These are phyloP conservation scores for Curvularia hawaiiensis DNA, from an alignment of 2,329 filamentous ascomycete genomes.

Conservation along the genomic window DNA sequence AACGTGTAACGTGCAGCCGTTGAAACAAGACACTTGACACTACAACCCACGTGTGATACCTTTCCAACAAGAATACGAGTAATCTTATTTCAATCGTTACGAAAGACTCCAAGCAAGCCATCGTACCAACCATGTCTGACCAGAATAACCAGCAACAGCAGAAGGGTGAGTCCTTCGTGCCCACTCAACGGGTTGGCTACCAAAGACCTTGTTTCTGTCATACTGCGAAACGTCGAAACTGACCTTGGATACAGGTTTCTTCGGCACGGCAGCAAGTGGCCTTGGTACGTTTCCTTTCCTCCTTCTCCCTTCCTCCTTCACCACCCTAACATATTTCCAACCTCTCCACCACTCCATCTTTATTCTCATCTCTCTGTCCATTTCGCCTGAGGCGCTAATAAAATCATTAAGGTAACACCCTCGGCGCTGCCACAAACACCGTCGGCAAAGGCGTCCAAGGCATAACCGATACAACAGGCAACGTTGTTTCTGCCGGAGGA, in stretches of 20 bases:
- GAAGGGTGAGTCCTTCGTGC: background rate
- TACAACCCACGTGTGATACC: background rate
- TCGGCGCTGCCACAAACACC: conserved; percentile 42
- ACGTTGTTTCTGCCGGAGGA: conserved; percentile 38
- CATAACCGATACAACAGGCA: conserved; percentile 38
- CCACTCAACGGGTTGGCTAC: too few relatives aligned
- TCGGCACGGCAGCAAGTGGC: conserved; percentile 40
- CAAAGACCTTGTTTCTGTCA: too few relatives aligned
- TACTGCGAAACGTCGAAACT: background rate
- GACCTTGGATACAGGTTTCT: conserved; percentile 39
- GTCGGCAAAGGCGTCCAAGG: conserved; percentile 42
- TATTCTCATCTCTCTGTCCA: background rate
- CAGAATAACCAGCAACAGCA: conserved; percentile 18
- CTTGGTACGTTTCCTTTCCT: conserved; percentile 19
- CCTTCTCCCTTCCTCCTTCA: too few relatives aligned
- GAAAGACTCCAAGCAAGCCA: background rate
- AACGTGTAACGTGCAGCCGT: background rate
- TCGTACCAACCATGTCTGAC: conserved; percentile 25
- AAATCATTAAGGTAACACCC: conserved; percentile 34
- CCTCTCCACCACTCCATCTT: too few relatives aligned
- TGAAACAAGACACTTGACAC: background rate
- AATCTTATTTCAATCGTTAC: too few relatives aligned
- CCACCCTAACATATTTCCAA: too few relatives aligned
- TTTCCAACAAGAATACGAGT: too few relatives aligned
- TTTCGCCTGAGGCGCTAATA: background rate